Evolutionary conservation across 2,329 filamentous ascomycete species (phyloP).

Genomic region (Neospermospora avenae): DNA sequence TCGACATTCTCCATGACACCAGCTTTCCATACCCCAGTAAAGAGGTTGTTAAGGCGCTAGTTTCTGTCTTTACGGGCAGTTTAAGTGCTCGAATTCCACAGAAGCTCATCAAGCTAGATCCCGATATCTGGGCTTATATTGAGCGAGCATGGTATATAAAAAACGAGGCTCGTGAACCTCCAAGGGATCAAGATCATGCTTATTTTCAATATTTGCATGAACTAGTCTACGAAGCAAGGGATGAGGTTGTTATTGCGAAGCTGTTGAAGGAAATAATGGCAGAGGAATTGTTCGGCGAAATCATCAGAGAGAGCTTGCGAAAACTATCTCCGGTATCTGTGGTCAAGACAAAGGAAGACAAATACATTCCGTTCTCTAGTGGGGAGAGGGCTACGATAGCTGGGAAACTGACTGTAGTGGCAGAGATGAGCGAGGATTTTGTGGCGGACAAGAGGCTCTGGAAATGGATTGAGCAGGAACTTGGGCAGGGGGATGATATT

Average conservation of each 20-base stretch:
- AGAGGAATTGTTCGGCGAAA: conserved; percentile 13
- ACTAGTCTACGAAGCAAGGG: conserved; percentile 11
- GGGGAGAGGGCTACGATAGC: conserved; percentile 16
- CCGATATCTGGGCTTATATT: conserved; percentile 13
- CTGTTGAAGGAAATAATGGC: conserved; percentile 15
- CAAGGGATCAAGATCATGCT: conserved; percentile 21
- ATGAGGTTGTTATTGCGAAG: conserved; percentile 12
- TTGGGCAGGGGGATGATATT: no score
- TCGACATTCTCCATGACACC: conserved; percentile 21
- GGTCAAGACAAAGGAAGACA: conserved; percentile 18
- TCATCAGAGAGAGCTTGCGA: conserved; percentile 14
- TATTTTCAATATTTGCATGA: conserved; percentile 20
- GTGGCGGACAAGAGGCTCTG: conserved; percentile 22
- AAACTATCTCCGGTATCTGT: no score
- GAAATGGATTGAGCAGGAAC: conserved; percentile 14
- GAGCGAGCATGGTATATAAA: conserved; percentile 17
- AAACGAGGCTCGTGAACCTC: conserved; percentile 17
- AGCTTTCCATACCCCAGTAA: conserved; percentile 15
- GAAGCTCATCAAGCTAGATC: conserved; percentile 5
- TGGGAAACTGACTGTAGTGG: conserved; percentile 18
- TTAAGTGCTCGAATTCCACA: conserved; percentile 6
- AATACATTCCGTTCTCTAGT: conserved; percentile 15
- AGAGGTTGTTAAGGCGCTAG: conserved; percentile 8
- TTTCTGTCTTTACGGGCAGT: conserved; percentile 10
- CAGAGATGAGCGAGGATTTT: conserved; percentile 16